Evolutionary conservation across 495 filamentous ascomycete genomes (phyloP).

Genomic region (Aspergillus hancockii): DNA sequence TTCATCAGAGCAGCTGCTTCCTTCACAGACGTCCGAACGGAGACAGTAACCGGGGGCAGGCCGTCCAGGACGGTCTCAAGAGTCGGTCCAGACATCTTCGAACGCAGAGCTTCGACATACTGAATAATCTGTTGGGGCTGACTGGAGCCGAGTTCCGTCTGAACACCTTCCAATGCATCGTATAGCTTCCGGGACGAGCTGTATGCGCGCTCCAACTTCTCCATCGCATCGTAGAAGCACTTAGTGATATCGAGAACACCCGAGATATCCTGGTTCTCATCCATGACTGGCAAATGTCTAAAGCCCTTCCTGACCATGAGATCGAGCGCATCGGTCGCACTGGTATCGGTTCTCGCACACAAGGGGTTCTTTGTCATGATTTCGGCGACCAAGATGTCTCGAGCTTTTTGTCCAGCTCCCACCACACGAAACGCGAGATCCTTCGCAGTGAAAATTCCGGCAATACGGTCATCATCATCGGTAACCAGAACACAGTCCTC

Average conservation of each 20-base stretch:
- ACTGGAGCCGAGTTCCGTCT: slow-evolving; percentile 92
- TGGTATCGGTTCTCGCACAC: slow-evolving; percentile 95
- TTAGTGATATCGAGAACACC: slow-evolving; percentile 99
- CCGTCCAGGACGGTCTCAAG: slow-evolving; percentile 93
- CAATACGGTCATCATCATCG: slow-evolving; percentile 95
- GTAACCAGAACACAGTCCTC: slow-evolving; percentile 99
- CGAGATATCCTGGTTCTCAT: slow-evolving; percentile 98
- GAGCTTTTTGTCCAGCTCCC: slow-evolving; percentile 86
- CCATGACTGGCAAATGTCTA: slow-evolving; percentile 97
- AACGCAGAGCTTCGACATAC: slow-evolving; percentile 91
- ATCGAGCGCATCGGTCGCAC: slow-evolving; percentile 94
- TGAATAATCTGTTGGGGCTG: slow-evolving; percentile 99
- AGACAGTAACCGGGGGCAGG: slow-evolving; percentile 88
- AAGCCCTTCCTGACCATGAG: slow-evolving; percentile 98
- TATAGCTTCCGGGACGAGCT: slow-evolving; percentile 94
- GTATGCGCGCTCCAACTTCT: slow-evolving; percentile 96
- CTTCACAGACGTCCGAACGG: slow-evolving; percentile 91
- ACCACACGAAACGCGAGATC: slow-evolving; percentile 97
- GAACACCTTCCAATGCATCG: slow-evolving; percentile 97
- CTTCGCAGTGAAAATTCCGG: slow-evolving; percentile 98
- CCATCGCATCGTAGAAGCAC: slow-evolving; percentile 99
- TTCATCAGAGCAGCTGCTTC: slow-evolving; percentile 95
- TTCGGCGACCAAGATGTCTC: slow-evolving; percentile 86
- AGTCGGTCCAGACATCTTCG: slow-evolving; percentile 97
- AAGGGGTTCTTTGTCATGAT: slow-evolving; percentile 99